A percentile compares a stretch with the other conserved stretches of the same genome.
Conservation (phyloP, 768 basidiomycete genomes). For the Naganishia onofrii region DNA sequence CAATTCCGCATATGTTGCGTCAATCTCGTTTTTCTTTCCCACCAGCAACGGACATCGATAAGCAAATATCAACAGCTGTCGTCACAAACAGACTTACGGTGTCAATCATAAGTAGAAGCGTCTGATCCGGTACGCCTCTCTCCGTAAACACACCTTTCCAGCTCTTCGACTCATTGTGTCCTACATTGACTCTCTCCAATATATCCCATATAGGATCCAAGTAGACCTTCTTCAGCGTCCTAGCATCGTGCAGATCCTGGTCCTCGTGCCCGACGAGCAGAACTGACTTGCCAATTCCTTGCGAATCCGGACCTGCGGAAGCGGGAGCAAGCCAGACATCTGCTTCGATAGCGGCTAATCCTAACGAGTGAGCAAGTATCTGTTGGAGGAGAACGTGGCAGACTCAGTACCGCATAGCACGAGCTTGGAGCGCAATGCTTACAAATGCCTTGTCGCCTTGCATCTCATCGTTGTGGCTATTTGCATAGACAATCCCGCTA, state of each 20-base stretch:
- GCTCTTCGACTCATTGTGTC: conserved; percentile 8
- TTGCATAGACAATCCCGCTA: conserved; percentile 27
- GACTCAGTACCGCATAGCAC: not conserved
- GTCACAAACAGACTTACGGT: conserved; percentile 30
- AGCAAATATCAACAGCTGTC: not conserved
- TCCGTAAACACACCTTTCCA: conserved; percentile 29
- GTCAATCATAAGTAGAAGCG: conserved; percentile 36
- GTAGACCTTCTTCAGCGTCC: conserved; percentile 35
- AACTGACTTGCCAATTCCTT: conserved; percentile 11
- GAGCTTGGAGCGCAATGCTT: conserved; percentile 17
- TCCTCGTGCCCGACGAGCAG: conserved; percentile 34
- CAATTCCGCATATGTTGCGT: conserved; percentile 37
- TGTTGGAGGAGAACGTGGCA: not conserved
- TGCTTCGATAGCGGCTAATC: conserved; percentile 37
- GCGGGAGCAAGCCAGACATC: conserved; percentile 30
- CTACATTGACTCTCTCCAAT: conserved; percentile 26
- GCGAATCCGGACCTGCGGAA: not conserved
- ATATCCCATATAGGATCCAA: conserved; percentile 35
- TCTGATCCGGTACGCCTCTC: conserved; percentile 22
- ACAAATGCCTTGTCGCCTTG: conserved; percentile 39
- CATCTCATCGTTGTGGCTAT: conserved; percentile 46
- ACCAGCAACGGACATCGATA: not conserved
- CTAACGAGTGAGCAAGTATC: conserved; percentile 34
- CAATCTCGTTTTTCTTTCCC: conserved; percentile 34
- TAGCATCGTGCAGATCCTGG: conserved; percentile 28